Base-by-base conservation (phyloP, 1,139 yeast species). In the Meyerozyma sp. region DNA sequence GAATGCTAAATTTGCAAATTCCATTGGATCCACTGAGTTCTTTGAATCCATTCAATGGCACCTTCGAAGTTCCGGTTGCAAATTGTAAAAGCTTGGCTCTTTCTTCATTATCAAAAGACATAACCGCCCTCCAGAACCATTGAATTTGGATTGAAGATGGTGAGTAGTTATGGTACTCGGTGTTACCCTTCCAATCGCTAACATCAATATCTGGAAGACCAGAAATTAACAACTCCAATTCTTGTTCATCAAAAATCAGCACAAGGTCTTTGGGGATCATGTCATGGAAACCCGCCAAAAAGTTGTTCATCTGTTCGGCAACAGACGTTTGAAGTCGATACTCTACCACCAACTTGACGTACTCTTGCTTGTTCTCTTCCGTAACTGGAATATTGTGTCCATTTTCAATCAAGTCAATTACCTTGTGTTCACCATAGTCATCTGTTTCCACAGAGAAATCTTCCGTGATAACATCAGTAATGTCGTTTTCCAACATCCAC, bases 111-210 rank as follows among this genome's bases (percentile, higher is more conserved):
- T 90, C 97, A 65, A 93, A 93, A 1, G 97, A 88, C 56, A 90
- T 81, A 13, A 94, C 97, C 1, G 98, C 97, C 59, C 98, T 76
- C 99, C 99, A 94, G 67, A 93, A 94, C 90, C 98, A 93, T 59
- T 86, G 91, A 47, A 94, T 84, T 59, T 91, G 98, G 35, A 87
- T 82, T 3, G 96, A 87, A 1, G 89, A 78, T 2, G 94, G 77
- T 0, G 91, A 79, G 62, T 93, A 94, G 60, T 91, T 93, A 47
- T 79, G 84, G 64, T 94, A 93, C 2, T 73, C 74, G 1, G 96
- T 79, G 61, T 93, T 86, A 56, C 80, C 83, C 55, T 87, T 86
- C 99, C 99, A 94, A 59, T 94, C 99, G 52, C 82, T 86, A 23
- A 93, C 91, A 64, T 88, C 96, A 54, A 94, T 91, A 56, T 93